These are phyloP conservation scores for Phyllosticta citrichinensis DNA, from an alignment of 2,329 filamentous ascomycete genomes.

Conservation along the genomic window DNA sequence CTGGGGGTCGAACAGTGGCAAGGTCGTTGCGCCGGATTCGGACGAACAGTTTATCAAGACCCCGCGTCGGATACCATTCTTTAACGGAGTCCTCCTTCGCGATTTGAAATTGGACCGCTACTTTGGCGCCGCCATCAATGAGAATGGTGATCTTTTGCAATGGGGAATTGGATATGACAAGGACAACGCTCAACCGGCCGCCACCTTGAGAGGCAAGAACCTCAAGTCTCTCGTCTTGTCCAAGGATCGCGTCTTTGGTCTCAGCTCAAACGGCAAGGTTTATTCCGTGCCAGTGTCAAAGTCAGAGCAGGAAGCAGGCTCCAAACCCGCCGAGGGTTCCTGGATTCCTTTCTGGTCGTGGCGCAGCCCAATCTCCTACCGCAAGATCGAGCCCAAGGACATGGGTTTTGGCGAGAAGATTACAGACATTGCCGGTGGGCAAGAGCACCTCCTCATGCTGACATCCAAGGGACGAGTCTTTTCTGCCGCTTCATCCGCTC, in stretches of 20 bases:
- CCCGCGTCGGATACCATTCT: constrained; percentile 68
- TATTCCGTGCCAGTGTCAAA: constrained; percentile 76
- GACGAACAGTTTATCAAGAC: constrained; percentile 69
- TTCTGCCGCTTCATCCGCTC: constrained; percentile 70
- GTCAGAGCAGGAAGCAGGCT: constrained; percentile 55
- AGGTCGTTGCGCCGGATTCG: constrained; percentile 77
- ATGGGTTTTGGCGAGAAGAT: constrained; percentile 63
- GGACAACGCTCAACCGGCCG: constrained; percentile 51
- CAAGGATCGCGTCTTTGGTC: constrained; percentile 69
- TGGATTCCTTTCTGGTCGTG: constrained; percentile 69
- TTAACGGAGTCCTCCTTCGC: constrained; percentile 72
- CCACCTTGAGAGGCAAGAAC: constrained; percentile 73
- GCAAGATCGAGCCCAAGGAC: constrained; percentile 55
- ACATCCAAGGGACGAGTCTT: constrained; percentile 81
- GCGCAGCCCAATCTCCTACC: constrained; percentile 55
- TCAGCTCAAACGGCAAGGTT: constrained; percentile 64
- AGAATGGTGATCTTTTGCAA: constrained; percentile 80
- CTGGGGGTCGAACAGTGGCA: constrained; percentile 82
- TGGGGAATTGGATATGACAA: constrained; percentile 76
- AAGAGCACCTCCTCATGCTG: constrained; percentile 78
- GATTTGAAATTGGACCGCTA: constrained; percentile 77
- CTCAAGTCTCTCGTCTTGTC: constrained; percentile 68
- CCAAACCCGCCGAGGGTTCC: constrained; percentile 52
- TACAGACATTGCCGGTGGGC: constrained; percentile 62
- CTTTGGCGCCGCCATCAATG: constrained; percentile 78